Evolutionary conservation across 2,329 filamentous ascomycete species (phyloP), one percentile per base, ranked within the genome.

Genomic region (Pseudocercospora vitis): DNA sequence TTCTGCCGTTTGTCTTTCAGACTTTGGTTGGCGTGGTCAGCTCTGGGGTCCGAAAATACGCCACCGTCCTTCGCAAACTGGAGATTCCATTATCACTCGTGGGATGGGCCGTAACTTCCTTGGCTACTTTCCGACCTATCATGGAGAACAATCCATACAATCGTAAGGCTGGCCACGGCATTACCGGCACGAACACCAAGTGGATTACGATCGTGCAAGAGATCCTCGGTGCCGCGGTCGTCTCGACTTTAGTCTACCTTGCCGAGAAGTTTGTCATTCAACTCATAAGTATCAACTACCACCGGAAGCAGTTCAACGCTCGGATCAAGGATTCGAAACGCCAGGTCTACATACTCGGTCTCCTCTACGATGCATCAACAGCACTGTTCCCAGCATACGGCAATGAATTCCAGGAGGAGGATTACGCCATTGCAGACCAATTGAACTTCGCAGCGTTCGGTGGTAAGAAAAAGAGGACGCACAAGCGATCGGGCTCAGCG

Each of bases 341-440:
- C 52, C 89, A 92, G 62, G 82, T 97, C 44, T 81, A 84, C 66
- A 81, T 97, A 2, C 78, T 99, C 2, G 86, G 88, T 14, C 76
- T 94, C 24, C 83, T 99, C 51, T 96, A 95, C 70, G 91, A 97
- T 60, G 91, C 91, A 16, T 96, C 92, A 2, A 82, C 91, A 49
- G 81, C 84, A 4, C 78, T 97, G 47, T 99, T 97, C 67, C 94
- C 94, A 21, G 87, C 91, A 73, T 96, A 96, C 74, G 96, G 91
- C 73, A 80, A 78, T 19, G 92, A 97, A 65, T 97, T 99, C 65
- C 79, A 81, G 14, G 89, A 96, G 19, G 94, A 97, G 69, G 94
- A 99, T 71, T 88, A 91, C 68, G 79, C 90, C 65, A 96, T 99
- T 69, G 89, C 88, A 67, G 91, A 96, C 72, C 88, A 73, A 18